Conservation (phyloP, 2,329 filamentous ascomycete genomes). For the Ascocoryne sarcoides region DNA sequence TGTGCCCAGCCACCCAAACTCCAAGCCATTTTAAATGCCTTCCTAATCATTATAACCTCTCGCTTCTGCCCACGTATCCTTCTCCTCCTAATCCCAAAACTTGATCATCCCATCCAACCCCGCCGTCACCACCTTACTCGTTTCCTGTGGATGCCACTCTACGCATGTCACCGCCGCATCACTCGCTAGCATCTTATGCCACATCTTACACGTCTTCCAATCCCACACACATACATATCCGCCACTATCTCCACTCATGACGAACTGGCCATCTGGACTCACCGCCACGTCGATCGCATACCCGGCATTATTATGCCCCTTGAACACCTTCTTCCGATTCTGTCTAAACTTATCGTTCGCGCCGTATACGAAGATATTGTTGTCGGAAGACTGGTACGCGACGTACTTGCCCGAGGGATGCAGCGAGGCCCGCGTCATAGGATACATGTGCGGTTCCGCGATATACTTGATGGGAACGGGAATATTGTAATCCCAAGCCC, state of each 20-base stretch:
- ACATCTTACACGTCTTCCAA: slow-evolving; percentile 99
- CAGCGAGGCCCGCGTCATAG: slow-evolving; percentile 74
- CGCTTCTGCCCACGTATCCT: not conserved
- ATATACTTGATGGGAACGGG: slow-evolving; percentile 98
- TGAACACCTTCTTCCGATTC: slow-evolving; percentile 94
- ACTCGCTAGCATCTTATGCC: slow-evolving; percentile 84
- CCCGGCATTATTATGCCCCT: slow-evolving; percentile 91
- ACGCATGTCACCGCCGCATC: slow-evolving; percentile 77
- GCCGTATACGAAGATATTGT: slow-evolving; percentile 93
- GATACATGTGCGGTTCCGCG: slow-evolving; percentile 96
- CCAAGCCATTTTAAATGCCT: too few relatives aligned
- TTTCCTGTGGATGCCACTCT: slow-evolving; percentile 97
- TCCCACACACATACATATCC: slow-evolving; percentile 97
- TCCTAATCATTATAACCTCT: too few relatives aligned
- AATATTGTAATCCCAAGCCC: slow-evolving; percentile 98
- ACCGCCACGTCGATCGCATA: slow-evolving; percentile 86
- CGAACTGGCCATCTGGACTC: slow-evolving; percentile 84
- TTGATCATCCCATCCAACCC: slow-evolving; percentile 82
- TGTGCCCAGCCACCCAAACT: too few relatives aligned
- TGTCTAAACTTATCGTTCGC: slow-evolving; percentile 93
- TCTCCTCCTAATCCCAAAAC: slow-evolving; percentile 69
- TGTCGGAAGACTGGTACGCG: slow-evolving; percentile 87
- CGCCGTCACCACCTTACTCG: slow-evolving; percentile 84
- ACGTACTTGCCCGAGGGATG: slow-evolving; percentile 93
- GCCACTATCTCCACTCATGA: slow-evolving; percentile 76